phyloP scores from a whole-genome alignment of 129 eudicot species.

The Pittosporum tobira region DNA sequence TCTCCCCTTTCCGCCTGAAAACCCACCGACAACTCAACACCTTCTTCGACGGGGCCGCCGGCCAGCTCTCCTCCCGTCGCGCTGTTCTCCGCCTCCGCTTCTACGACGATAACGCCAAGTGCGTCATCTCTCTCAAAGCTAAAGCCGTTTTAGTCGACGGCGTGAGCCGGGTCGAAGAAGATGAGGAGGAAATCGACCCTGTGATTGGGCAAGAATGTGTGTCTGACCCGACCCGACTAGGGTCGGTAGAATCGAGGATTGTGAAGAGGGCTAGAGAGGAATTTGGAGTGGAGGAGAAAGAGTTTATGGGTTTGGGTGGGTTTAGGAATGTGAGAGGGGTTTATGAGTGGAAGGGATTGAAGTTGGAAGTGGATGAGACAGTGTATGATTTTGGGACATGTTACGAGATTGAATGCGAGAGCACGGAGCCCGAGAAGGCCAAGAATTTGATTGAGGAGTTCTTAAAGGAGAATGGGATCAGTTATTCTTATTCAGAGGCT shows the following conservation, averaged over 20 bases:
- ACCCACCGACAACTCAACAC: slow-evolving; percentile 76
- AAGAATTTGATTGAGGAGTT: slow-evolving; percentile 61
- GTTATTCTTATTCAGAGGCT: slow-evolving; percentile 45
- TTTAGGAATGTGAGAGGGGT: slow-evolving; percentile 81
- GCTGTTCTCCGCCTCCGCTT: slow-evolving; percentile 80
- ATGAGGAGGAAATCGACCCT: slow-evolving; percentile 76
- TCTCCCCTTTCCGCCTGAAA: slow-evolving; percentile 39
- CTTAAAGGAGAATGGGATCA: slow-evolving; percentile 62
- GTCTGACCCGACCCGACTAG: slow-evolving; percentile 36
- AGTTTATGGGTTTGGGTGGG: slow-evolving; percentile 76
- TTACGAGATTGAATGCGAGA: slow-evolving; percentile 95
- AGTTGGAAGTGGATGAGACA: slow-evolving; percentile 74
- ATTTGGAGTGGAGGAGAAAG: slow-evolving; percentile 32
- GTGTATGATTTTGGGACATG: slow-evolving; percentile 65
- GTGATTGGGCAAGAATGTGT: slow-evolving; percentile 33
- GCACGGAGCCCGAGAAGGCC: slow-evolving; percentile 68
- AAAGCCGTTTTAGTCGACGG: slow-evolving; percentile 56
- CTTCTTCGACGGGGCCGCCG: slow-evolving; percentile 61
- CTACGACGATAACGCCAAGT: slow-evolving; percentile 51
- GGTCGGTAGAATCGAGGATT: slow-evolving; percentile 39
- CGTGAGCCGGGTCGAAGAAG: slow-evolving; percentile 81
- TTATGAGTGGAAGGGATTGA: slow-evolving; percentile 81
- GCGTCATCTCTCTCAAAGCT: slow-evolving; percentile 61
- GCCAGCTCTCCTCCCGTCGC: slow-evolving; percentile 47
- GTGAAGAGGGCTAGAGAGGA: slow-evolving; percentile 64